A percentile compares a stretch with the other conserved stretches of the same genome.
These are phyloP conservation scores for Myriosclerotinia curreyana DNA, from an alignment of 2,329 filamentous ascomycete species.

Conservation along the genomic window DNA sequence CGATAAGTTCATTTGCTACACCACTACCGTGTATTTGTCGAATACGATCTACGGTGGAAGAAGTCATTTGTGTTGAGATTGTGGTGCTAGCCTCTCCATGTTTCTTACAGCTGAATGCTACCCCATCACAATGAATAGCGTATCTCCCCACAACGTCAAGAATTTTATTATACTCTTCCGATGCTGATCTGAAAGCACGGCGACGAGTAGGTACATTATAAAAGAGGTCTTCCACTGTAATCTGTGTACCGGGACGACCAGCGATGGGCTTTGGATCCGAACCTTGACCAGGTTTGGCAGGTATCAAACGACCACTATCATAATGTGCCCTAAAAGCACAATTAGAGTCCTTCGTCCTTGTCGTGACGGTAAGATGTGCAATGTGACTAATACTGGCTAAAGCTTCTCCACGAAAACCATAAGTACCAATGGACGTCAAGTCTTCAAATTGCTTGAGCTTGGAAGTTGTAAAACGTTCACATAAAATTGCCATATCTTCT, in stretches of 20 bases:
- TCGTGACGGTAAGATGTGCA: conserved; percentile 91
- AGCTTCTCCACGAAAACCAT: conserved; percentile 96
- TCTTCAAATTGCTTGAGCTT: conserved; percentile 95
- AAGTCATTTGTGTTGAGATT: conserved; percentile 72
- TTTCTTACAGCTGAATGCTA: conserved; percentile 96
- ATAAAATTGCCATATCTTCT: conserved; percentile 87
- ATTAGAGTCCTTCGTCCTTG: conserved; percentile 81
- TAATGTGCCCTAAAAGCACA: conserved; percentile 92
- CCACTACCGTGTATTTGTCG: conserved; percentile 82
- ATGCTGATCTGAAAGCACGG: conserved; percentile 82
- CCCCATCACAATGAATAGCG: conserved; percentile 84
- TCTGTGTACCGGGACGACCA: conserved; percentile 86
- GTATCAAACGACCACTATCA: conserved; percentile 73
- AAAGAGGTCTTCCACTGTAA: conserved; percentile 94
- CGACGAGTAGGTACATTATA: conserved; percentile 91
- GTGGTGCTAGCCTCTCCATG: conserved; percentile 82
- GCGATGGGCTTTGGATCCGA: conserved; percentile 84
- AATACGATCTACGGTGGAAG: conserved; percentile 76
- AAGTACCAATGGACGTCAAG: conserved; percentile 82
- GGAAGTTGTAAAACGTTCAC: conserved; percentile 94
- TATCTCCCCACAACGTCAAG: conserved; percentile 92
- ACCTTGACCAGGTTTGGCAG: conserved; percentile 82
- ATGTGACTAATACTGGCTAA: conserved; percentile 98
- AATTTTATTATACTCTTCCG: conserved; percentile 97
- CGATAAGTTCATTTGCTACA: conserved; percentile 84